phyloP scores from a whole-genome alignment of 441 rosid genomes.

The Gossypium davidsonii region DNA sequence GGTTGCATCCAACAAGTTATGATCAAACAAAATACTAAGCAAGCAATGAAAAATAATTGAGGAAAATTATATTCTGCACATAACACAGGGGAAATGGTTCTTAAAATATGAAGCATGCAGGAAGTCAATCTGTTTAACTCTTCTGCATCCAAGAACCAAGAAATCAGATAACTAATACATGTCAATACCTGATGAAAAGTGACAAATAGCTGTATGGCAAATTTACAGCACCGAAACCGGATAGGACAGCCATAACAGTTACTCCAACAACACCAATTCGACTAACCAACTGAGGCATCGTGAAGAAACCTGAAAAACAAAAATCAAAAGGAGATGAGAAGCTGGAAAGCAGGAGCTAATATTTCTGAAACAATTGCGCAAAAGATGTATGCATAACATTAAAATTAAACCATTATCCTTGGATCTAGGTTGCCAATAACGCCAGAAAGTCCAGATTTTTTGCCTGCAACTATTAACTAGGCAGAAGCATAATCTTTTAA shows the following conservation, averaged over 20 bases:
- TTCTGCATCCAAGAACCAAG: conserved; percentile 1
- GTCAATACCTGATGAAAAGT: conserved; percentile 75
- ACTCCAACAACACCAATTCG: conserved; percentile 98
- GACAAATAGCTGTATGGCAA: conserved; percentile 96
- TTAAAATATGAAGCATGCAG: neutral
- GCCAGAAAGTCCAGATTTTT: neutral
- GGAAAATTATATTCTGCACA: neutral
- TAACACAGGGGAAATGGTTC: neutral
- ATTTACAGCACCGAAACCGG: conserved; percentile 99
- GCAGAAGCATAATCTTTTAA: neutral
- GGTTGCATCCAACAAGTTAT: neutral
- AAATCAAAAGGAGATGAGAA: conserved; percentile 5
- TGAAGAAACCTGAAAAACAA: conserved; percentile 70
- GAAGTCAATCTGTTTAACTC: neutral
- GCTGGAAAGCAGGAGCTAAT: neutral
- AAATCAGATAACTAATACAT: neutral
- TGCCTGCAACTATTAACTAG: neutral
- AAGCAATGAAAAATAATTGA: neutral
- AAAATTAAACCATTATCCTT: neutral
- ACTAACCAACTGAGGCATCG: conserved; percentile 94
- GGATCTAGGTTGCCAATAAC: neutral
- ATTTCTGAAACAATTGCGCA: conserved; percentile 2
- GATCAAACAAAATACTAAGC: neutral
- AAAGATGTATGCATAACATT: neutral
- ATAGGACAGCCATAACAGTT: conserved; percentile 93